Evolutionary conservation across 2,329 filamentous ascomycete genomes (phyloP).

Genomic region (Chaetomiaceae sp.): DNA sequence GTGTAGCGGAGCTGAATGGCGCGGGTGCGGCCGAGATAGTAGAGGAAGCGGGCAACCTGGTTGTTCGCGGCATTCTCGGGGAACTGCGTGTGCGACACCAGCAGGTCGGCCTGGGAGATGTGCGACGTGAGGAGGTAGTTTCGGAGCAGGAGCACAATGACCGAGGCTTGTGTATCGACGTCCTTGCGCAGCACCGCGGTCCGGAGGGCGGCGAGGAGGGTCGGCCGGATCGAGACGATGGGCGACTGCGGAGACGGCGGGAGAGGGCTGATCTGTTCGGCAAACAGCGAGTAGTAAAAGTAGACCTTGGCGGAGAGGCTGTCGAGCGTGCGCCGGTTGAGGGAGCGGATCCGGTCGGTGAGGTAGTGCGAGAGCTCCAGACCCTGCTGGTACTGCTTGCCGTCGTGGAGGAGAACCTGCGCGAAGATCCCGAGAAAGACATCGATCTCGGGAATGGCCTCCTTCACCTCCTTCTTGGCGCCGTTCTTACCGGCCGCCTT

Average conservation of each 20-base stretch:
- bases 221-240: slow-evolving; percentile 78
- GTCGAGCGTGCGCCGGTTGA: slow-evolving; percentile 92
- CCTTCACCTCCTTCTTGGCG: slow-evolving; percentile 59
- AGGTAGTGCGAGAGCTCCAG: slow-evolving; percentile 78
- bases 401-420: slow-evolving; percentile 84
- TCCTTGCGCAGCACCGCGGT: slow-evolving; percentile 97
- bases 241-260: slow-evolving; percentile 85
- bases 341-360: slow-evolving; percentile 74
- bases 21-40: slow-evolving; percentile 93
- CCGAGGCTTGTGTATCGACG: slow-evolving; percentile 91
- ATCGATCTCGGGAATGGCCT: slow-evolving; percentile 79
- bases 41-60: slow-evolving; percentile 93
- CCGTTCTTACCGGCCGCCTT: slow-evolving; percentile 48
- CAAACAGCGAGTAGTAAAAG: slow-evolving; percentile 96
- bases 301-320: slow-evolving; percentile 92
- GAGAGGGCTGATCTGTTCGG: slow-evolving; percentile 80
- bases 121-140: slow-evolving; percentile 96
- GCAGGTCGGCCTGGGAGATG: slow-evolving; percentile 90
- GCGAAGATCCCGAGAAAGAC: slow-evolving; percentile 80
- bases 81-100: slow-evolving; percentile 94
- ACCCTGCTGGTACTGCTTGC: slow-evolving; percentile 72
- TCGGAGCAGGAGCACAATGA: slow-evolving; percentile 88
- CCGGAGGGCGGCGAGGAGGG: slow-evolving; percentile 78
- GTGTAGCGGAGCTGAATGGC: slow-evolving; percentile 96
- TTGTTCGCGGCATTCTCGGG: slow-evolving; percentile 93